Evolutionary conservation across 805 yeast species (phyloP).

Genomic region (Zygosaccharomyces bisporus): DNA sequence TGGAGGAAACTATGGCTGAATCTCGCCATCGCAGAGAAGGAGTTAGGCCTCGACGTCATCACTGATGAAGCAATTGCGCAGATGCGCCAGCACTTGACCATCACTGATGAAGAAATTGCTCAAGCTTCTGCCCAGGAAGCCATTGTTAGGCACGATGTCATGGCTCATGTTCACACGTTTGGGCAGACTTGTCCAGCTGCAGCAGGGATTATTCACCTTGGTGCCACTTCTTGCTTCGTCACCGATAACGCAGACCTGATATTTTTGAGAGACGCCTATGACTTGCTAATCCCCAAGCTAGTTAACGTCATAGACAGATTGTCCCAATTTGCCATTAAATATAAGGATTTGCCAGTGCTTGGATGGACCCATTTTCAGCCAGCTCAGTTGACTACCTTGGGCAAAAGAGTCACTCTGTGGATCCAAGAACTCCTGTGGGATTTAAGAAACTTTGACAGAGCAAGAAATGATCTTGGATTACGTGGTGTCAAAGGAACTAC

Average conservation of each 20-base stretch:
- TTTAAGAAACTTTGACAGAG: conserved; percentile 90
- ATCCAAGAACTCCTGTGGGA: conserved; percentile 97
- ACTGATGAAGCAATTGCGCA: conserved; percentile 89
- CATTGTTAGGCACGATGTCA: conserved; percentile 96
- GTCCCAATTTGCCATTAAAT: conserved; percentile 78
- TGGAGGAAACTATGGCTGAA: conserved; percentile 98
- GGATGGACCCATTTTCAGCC: conserved; percentile 99
- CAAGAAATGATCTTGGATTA: conserved; percentile 92
- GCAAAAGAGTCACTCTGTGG: conserved; percentile 98
- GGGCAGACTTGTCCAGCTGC: conserved; percentile 93
- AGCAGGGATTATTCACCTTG: conserved; percentile 95
- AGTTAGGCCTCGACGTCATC: conserved; percentile 78
- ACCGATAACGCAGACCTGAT: conserved; percentile 98
- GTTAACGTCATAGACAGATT: conserved; percentile 93
- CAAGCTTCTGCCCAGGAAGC: conserved; percentile 92
- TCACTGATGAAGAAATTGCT: conserved; percentile 90
- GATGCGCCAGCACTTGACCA: conserved; percentile 70
- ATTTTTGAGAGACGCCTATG: conserved; percentile 94
- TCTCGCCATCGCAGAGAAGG: conserved; percentile 92
- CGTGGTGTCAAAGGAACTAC: conserved; percentile 99
- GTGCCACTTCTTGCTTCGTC: conserved; percentile 97
- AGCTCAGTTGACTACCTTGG: conserved; percentile 97
- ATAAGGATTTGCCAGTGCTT: conserved; percentile 93
- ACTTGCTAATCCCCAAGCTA: conserved; percentile 85
- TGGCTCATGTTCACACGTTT: conserved; percentile 97